phyloP scores from a whole-genome alignment of 306 rosid genomes.

The Prosopis cineraria region DNA sequence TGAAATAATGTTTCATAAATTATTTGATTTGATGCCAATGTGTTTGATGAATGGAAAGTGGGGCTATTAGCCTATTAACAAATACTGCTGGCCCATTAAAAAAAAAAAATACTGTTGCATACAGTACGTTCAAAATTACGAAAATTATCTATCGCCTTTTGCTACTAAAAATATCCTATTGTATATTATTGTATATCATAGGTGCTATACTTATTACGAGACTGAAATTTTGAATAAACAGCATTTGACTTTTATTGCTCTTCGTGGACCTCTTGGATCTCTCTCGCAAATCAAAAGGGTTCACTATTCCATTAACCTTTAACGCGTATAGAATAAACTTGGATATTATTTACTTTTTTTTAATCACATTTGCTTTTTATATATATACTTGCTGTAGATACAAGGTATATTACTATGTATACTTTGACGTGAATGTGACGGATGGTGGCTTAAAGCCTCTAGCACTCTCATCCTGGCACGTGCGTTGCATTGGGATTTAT shows the following conservation, averaged over 20 bases:
- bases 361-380: background rate
- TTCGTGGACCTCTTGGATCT: slow-evolving; percentile 2
- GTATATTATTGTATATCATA: background rate
- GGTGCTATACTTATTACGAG: background rate
- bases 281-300: background rate
- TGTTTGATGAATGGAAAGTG: background rate
- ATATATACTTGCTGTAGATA: background rate
- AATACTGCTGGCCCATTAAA: too few relatives aligned
- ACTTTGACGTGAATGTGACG: background rate
- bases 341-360: background rate
- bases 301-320: slow-evolving; percentile 31
- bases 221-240: background rate
- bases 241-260: background rate
- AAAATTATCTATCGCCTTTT: background rate
- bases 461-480: slow-evolving; percentile 30
- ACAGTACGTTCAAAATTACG: background rate
- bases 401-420: background rate
- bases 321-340: background rate
- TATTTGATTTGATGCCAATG: background rate
- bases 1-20: background rate
- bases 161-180: slow-evolving; percentile 18
- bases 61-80: too few relatives aligned
- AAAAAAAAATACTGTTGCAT: background rate
- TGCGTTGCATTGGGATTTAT: slow-evolving; percentile 36
- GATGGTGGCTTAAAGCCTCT: slow-evolving; percentile 9